Percentiles rank a stretch among this genome's conserved stretches.
Evolutionary conservation across 2,329 filamentous ascomycete genomes (phyloP).

Genomic region (Metarhizium sp.): DNA sequence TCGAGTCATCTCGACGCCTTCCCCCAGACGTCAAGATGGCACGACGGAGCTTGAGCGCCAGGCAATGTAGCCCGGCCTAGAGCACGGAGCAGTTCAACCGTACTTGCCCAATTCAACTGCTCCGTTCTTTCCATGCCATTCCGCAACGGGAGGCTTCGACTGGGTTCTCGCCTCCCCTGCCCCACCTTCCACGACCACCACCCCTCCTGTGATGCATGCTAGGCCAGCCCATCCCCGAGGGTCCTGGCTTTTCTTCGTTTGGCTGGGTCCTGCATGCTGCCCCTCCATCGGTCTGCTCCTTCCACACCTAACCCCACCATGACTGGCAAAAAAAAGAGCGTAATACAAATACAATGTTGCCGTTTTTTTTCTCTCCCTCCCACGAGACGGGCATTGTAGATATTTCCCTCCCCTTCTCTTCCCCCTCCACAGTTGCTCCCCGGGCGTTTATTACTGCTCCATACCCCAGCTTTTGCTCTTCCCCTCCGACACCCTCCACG

Average conservation of each 20-base stretch:
- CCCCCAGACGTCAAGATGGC: background rate
- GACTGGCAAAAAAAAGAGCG: background rate
- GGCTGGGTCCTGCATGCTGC: slow-evolving; percentile 1
- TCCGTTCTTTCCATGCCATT: background rate
- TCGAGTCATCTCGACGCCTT: slow-evolving; percentile 1
- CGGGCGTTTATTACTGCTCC: background rate
- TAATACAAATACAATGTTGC: background rate
- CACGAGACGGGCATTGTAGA: background rate
- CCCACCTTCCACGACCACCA: background rate
- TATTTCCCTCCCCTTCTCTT: background rate
- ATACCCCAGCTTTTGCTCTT: background rate
- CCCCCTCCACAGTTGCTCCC: background rate
- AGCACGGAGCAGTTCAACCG: background rate
- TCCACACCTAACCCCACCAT: slow-evolving; percentile 2
- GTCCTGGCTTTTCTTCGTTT: background rate
- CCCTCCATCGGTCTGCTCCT: slow-evolving; percentile 1
- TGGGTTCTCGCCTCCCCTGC: background rate
- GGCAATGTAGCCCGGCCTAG: too few relatives aligned
- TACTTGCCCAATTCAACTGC: slow-evolving; percentile 1
- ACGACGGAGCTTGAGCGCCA: too few relatives aligned
- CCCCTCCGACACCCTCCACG: background rate
- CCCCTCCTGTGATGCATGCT: background rate
- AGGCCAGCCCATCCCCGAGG: background rate
- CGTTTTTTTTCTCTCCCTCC: background rate
- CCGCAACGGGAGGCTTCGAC: background rate